Percentiles rank a stretch among this genome's conserved stretches.
phyloP scores from a whole-genome alignment of 1,284 basidiomycete genomes.

The Irpex rosettiformis region DNA sequence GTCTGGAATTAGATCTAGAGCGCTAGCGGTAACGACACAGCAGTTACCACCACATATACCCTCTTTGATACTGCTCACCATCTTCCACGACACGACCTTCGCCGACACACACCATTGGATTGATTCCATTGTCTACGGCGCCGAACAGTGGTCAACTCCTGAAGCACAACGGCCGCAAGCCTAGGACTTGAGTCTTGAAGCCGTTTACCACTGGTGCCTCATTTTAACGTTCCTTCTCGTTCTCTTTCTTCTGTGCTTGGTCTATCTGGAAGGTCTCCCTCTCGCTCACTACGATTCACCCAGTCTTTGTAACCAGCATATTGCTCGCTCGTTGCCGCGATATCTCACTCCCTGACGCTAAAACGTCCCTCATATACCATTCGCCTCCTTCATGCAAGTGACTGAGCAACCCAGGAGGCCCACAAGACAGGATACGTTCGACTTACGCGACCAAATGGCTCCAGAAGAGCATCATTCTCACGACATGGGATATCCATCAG shows the following conservation, averaged over 20 bases:
- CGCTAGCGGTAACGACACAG: background rate
- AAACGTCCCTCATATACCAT: background rate
- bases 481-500: conserved; percentile 47
- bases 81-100: background rate
- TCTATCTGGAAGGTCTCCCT: no score
- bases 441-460: conserved; percentile 64
- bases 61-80: background rate
- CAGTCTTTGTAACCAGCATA: background rate
- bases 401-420: conserved; percentile 10
- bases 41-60: background rate
- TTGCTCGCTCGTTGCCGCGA: background rate
- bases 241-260: background rate
- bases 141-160: background rate
- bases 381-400: conserved; percentile 1
- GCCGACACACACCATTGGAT: background rate
- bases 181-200: no score
- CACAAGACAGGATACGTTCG: conserved; percentile 60
- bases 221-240: background rate
- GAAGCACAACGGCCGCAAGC: no score
- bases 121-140: no score
- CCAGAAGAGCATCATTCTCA: conserved; percentile 51
- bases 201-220: no score
- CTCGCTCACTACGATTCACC: no score
- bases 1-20: background rate
- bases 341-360: background rate